Evolutionary conservation across 2,329 filamentous ascomycete genomes (phyloP), one percentile per base, ranked within the genome.

Genomic region (Colletotrichum falcatum): DNA sequence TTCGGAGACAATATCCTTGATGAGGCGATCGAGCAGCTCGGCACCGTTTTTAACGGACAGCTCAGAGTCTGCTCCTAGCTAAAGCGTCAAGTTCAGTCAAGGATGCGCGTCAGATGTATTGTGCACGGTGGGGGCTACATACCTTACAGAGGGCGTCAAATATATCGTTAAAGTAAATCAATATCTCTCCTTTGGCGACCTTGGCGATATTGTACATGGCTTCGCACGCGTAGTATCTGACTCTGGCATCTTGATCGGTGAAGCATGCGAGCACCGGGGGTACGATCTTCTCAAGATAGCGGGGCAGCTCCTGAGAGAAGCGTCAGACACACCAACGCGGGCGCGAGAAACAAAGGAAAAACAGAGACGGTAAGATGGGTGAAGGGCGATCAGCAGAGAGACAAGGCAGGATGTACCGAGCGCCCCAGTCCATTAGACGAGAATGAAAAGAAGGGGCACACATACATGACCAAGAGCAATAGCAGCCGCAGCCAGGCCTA

Each of bases 141-240:
- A 97, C 94, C 88, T 98, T 98, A 84, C 95, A 97, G 65, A 99
- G 85, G 28, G 96, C 94, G 83, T 99, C 96, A 78, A 99, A 99
- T 73, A 99, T 96, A 77, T 97, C 93, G 82, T 99, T 99, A 82
- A 99, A 99, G 85, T 97, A 99, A 49, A 97, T 89, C 74, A 99
- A 83, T 26, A 99, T 96, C 82, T 99, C 96, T 46, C 97, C 96
- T 82, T 99, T 99, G 71, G 95, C 96, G 58, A 99, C 96, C 83
- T 99, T 99, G 78, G 96, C 95, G 78, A 99, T 99, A 82, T 99
- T 99, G 84, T 99, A 99, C 96, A 99, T 99, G 81, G 95, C 97
- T 84, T 99, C 96, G 83, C 96, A 99, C 30, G 96, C 96, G 83
- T 99, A 99, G 81, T 99, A 99, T 74, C 96, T 90, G 39, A 98